Conservation (phyloP, 2,329 filamentous ascomycete genomes). For the Xylariaceae sp. region DNA sequence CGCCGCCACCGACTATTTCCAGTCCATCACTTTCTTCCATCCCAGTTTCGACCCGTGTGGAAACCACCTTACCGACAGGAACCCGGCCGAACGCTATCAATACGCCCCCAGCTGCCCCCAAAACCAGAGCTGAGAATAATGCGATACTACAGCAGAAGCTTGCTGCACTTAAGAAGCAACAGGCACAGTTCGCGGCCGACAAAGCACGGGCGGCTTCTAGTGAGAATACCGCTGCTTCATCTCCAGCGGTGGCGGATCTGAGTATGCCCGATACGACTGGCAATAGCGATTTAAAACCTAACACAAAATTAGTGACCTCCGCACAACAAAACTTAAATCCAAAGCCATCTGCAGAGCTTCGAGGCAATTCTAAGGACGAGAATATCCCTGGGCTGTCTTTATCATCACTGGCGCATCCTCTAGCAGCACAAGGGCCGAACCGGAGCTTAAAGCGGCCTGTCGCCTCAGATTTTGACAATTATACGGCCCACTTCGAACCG, state of each 20-base stretch:
- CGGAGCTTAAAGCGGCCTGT: constrained; percentile 54
- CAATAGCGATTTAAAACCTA: constrained; percentile 14
- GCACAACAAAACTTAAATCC: constrained; percentile 9
- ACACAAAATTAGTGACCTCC: background rate
- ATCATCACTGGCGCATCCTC: constrained; percentile 13
- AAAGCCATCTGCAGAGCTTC: constrained; percentile 17
- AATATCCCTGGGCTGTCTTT: constrained; percentile 28
- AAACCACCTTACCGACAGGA: background rate
- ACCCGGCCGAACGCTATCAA: constrained; percentile 8
- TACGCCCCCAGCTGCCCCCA: constrained; percentile 40
- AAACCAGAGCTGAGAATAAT: constrained; percentile 61
- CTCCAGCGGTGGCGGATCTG: constrained; percentile 5
- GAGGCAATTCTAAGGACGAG: constrained; percentile 19
- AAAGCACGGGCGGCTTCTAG: constrained; percentile 23
- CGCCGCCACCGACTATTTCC: background rate
- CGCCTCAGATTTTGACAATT: constrained; percentile 67
- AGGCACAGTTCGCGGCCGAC: constrained; percentile 29
- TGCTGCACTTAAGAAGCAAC: constrained; percentile 62
- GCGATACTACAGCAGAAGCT: constrained; percentile 71
- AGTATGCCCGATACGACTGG: background rate
- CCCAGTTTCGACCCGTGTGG: constrained; percentile 1
- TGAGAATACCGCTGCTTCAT: constrained; percentile 12
- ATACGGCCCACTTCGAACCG: constrained; percentile 37
- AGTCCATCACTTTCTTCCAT: background rate
- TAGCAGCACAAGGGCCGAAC: constrained; percentile 26